phyloP scores from a whole-genome alignment of 352 stramenopile genomes.

The Phytophthora uliginosa region DNA sequence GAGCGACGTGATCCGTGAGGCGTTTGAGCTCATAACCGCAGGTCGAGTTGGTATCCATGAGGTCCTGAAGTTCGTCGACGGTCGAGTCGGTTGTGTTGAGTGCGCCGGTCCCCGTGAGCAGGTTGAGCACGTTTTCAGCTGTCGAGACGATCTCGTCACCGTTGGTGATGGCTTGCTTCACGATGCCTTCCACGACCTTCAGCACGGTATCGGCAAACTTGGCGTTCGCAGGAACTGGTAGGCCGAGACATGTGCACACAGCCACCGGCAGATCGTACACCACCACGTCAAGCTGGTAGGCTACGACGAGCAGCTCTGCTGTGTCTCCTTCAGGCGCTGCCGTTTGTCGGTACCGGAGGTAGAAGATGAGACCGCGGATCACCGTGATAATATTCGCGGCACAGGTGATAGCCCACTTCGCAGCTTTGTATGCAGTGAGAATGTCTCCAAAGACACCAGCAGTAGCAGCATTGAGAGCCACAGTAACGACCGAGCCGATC shows the following conservation, averaged over 20 bases:
- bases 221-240: slow-evolving; percentile 17
- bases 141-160: slow-evolving; percentile 36
- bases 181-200: slow-evolving; percentile 35
- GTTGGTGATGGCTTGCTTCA: slow-evolving; percentile 39
- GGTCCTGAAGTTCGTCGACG: slow-evolving; percentile 32
- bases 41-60: slow-evolving; percentile 30
- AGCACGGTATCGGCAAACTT: slow-evolving; percentile 26
- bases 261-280: slow-evolving; percentile 29
- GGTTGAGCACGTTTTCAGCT: slow-evolving; percentile 31
- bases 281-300: slow-evolving; percentile 33
- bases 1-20: slow-evolving; percentile 21
- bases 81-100: slow-evolving; percentile 28
- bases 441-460: slow-evolving; percentile 37
- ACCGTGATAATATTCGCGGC: slow-evolving; percentile 31
- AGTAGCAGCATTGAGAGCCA: slow-evolving; percentile 34
- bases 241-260: slow-evolving; percentile 24
- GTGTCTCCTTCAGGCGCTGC: slow-evolving; percentile 29
- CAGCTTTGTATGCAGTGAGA: slow-evolving; percentile 27
- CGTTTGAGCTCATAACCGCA: slow-evolving; percentile 34
- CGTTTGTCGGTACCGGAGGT: slow-evolving; percentile 32
- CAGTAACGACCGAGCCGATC: slow-evolving; percentile 34
- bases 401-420: slow-evolving; percentile 37
- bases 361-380: slow-evolving; percentile 29
- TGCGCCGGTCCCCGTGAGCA: slow-evolving; percentile 26
- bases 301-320: slow-evolving; percentile 23